Evolutionary conservation across 768 basidiomycete species (phyloP).

Genomic region (Multifurca ochricompacta): DNA sequence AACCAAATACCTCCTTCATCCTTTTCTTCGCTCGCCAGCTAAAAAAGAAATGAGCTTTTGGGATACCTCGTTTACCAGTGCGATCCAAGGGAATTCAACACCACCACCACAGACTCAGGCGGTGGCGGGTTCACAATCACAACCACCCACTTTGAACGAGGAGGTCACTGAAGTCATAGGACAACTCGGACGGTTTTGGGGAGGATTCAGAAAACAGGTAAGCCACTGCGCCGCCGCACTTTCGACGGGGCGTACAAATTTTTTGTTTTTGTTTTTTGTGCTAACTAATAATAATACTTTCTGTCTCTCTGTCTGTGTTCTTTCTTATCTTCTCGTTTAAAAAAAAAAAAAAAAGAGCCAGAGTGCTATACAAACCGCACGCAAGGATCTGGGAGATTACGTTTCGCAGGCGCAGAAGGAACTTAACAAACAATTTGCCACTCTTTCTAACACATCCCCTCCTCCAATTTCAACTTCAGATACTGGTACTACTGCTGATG

Average conservation of each 20-base stretch:
- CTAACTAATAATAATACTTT: neutral
- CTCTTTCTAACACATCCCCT: conserved; percentile 14
- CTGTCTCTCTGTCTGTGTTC: neutral
- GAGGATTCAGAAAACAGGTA: conserved; percentile 85
- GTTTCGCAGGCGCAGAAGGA: conserved; percentile 78
- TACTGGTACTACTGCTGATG: too few relatives aligned
- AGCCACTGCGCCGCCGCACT: conserved; percentile 19
- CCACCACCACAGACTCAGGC: conserved; percentile 19
- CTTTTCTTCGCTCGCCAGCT: too few relatives aligned
- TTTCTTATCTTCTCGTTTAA: neutral
- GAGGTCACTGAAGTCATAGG: conserved; percentile 86
- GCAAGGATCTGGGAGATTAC: conserved; percentile 63
- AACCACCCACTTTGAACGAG: conserved; percentile 65
- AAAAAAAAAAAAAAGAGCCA: conserved; percentile 72
- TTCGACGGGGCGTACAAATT: neutral
- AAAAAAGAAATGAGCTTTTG: conserved; percentile 24
- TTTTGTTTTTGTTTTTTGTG: too few relatives aligned
- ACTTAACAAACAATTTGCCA: conserved; percentile 50
- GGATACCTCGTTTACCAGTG: conserved; percentile 7
- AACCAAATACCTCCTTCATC: too few relatives aligned
- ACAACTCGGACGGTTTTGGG: conserved; percentile 84
- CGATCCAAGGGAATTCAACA: conserved; percentile 8
- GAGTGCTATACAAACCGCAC: conserved; percentile 55
- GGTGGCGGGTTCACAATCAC: conserved; percentile 34
- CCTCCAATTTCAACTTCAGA: neutral